Conservation (phyloP, 805 yeast species). For the Sugiyamaella smithiae region DNA sequence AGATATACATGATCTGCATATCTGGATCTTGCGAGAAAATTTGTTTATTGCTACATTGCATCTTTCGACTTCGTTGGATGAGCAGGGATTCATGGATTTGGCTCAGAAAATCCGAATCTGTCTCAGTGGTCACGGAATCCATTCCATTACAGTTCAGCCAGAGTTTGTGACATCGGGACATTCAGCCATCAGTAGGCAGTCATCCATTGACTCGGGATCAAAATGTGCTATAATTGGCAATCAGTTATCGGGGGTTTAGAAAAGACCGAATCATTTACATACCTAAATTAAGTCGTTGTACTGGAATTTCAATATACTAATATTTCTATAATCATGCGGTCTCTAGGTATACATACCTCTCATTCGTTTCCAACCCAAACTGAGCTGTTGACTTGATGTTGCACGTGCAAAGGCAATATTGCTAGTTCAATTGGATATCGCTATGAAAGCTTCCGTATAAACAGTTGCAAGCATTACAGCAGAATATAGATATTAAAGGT, state of each 20-base stretch:
- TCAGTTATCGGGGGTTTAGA: conserved; percentile 4
- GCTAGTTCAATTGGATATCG: background rate
- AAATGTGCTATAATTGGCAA: conserved; percentile 1
- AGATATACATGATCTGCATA: conserved; percentile 91
- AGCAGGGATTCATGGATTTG: conserved; percentile 64
- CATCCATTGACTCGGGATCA: conserved; percentile 1
- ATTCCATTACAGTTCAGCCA: conserved; percentile 94
- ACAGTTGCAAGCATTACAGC: background rate
- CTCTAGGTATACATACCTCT: no score
- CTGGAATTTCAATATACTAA: no score
- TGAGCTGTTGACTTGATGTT: no score
- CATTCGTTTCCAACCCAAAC: no score
- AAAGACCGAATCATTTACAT: no score
- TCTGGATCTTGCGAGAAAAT: conserved; percentile 92
- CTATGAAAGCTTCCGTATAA: background rate
- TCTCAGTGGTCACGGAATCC: conserved; percentile 80
- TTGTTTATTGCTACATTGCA: conserved; percentile 86
- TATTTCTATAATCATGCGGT: no score
- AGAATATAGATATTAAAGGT: no score
- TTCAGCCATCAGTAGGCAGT: background rate
- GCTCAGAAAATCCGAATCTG: conserved; percentile 75
- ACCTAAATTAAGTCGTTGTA: no score
- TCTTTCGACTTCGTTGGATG: conserved; percentile 64
- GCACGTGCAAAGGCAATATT: no score
- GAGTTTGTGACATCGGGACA: conserved; percentile 52